A percentile compares a stretch with the other conserved stretches of the same genome.
These are phyloP conservation scores for Beauveria caledonica DNA, from an alignment of 2,329 filamentous ascomycete genomes.

Conservation along the genomic window DNA sequence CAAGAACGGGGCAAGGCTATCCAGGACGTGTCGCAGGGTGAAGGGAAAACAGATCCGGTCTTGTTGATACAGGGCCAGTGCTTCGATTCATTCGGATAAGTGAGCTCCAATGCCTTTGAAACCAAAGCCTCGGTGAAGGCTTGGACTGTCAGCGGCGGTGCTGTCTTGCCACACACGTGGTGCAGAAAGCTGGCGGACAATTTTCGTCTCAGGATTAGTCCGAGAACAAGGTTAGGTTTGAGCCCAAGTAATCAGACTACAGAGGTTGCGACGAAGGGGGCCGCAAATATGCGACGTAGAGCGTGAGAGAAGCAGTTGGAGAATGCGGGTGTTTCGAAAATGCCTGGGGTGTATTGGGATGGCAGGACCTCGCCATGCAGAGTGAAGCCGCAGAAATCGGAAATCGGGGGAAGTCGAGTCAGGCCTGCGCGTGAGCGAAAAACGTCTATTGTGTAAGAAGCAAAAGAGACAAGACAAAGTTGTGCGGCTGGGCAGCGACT, in stretches of 20 bases:
- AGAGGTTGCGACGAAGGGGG: conserved; percentile 12
- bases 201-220: conserved; percentile 9
- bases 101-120: conserved; percentile 1
- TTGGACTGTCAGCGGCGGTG: background rate
- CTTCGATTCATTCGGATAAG: conserved; percentile 3
- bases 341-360: conserved; percentile 9
- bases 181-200: background rate
- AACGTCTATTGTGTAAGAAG: conserved; percentile 3
- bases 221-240: background rate
- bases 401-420: background rate
- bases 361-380: background rate
- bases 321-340: conserved; percentile 4
- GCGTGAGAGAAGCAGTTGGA: conserved; percentile 18
- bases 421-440: background rate
- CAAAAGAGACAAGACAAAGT: background rate
- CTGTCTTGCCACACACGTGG: background rate
- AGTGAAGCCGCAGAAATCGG: background rate
- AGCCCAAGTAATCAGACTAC: background rate
- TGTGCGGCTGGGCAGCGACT: conserved; percentile 1
- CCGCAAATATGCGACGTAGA: conserved; percentile 19
- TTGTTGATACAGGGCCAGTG: conserved; percentile 5
- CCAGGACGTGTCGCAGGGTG: conserved; percentile 8
- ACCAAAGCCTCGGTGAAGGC: background rate
- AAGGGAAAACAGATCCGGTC: conserved; percentile 10
- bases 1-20: conserved; percentile 2